These are phyloP conservation scores for Aspergillus clavatus DNA, from an alignment of 2,329 filamentous ascomycete species.

Conservation along the genomic window DNA sequence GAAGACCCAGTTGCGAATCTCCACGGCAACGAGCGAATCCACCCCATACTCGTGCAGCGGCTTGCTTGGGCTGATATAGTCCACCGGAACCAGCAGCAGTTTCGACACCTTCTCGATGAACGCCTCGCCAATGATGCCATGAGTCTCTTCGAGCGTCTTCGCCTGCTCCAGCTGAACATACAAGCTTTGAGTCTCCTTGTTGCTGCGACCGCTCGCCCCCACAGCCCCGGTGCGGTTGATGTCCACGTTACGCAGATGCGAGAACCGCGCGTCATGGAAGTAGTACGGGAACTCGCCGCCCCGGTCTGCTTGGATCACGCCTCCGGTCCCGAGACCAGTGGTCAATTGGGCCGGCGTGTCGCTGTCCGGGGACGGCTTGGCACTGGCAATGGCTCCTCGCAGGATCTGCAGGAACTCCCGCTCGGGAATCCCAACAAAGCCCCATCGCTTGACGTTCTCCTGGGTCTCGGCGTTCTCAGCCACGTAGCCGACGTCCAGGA, in stretches of 20 bases:
- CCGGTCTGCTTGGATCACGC: not conserved
- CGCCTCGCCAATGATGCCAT: not conserved
- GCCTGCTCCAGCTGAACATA: not conserved
- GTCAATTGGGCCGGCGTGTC: not conserved
- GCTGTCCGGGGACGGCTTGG: conserved; percentile 8
- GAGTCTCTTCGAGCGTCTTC: not conserved
- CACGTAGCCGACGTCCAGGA: conserved; percentile 4
- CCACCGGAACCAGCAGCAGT: not conserved
- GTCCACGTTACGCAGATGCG: no score
- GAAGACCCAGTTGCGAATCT: conserved; percentile 38
- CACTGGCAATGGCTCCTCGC: conserved; percentile 17
- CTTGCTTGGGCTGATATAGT: not conserved
- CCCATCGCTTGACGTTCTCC: conserved; percentile 31
- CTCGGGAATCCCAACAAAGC: conserved; percentile 33
- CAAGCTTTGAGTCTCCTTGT: no score
- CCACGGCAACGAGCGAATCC: conserved; percentile 41
- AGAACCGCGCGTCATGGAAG: no score
- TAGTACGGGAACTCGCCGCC: no score
- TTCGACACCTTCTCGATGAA: not conserved
- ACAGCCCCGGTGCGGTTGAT: no score
- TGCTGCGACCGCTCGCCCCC: no score
- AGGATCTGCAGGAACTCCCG: conserved; percentile 28
- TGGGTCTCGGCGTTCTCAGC: conserved; percentile 35
- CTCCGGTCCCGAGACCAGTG: conserved; percentile 1
- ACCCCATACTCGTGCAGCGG: conserved; percentile 25